Evolutionary conservation across 371 early-diverging fungal species (phyloP).

Genomic region (Conidiobolus incongruus): DNA sequence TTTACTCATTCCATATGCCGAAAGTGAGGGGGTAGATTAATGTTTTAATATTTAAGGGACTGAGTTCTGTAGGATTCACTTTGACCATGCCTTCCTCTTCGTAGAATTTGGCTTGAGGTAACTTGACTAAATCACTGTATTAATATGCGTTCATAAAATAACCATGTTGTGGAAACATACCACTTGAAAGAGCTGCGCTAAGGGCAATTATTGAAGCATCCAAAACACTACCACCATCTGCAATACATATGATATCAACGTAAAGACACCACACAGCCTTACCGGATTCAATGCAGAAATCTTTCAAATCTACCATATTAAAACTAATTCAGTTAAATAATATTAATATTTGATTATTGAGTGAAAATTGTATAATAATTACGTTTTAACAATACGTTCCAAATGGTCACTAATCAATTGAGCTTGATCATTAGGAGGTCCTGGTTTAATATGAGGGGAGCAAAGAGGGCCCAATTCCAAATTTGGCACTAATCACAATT

Average conservation of each 20-base stretch:
- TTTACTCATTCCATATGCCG: no score
- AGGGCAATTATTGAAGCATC: conserved; percentile 73
- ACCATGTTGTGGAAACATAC: conserved; percentile 15
- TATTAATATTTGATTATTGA: neutral
- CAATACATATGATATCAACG: conserved; percentile 72
- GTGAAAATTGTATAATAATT: neutral
- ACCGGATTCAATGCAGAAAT: conserved; percentile 60
- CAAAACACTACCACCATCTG: conserved; percentile 74
- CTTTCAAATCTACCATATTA: conserved; percentile 34
- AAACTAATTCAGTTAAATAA: conserved; percentile 10
- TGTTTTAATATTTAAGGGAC: conserved; percentile 20
- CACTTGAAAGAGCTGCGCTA: conserved; percentile 36
- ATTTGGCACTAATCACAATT: conserved; percentile 42
- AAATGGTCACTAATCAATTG: conserved; percentile 66
- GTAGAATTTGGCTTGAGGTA: conserved; percentile 33
- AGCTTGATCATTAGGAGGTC: conserved; percentile 70
- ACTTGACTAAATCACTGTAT: conserved; percentile 17
- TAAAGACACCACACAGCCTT: conserved; percentile 77
- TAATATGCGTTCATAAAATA: neutral
- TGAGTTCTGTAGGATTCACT: conserved; percentile 15
- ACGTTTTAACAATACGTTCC: conserved; percentile 6
- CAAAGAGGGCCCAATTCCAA: conserved; percentile 76
- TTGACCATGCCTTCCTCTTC: conserved; percentile 33
- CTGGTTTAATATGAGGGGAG: conserved; percentile 56
- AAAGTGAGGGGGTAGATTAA: conserved; percentile 38